phyloP scores from a whole-genome alignment of 345 rosid genomes.

The Eutrema yunnanense region DNA sequence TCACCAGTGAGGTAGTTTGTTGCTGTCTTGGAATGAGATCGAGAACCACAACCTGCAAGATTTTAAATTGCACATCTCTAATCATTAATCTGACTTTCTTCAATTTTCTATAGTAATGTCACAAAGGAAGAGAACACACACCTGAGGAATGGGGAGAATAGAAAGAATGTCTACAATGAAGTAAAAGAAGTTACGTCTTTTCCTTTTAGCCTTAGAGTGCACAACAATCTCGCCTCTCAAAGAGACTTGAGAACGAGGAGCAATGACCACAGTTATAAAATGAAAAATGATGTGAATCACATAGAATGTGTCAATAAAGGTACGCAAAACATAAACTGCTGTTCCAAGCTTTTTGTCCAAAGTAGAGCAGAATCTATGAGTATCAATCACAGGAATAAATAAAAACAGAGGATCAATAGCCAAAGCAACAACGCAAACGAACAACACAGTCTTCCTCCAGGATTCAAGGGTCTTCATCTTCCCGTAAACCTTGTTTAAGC shows the following conservation, averaged over 20 bases:
- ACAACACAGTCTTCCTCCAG: constrained; percentile 5
- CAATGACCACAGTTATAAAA: neutral
- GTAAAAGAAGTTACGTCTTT: neutral
- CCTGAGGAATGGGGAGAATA: constrained; percentile 30
- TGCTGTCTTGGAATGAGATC: neutral
- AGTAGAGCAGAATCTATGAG: neutral
- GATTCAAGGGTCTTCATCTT: neutral
- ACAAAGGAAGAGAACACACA: neutral
- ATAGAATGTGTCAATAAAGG: constrained; percentile 4
- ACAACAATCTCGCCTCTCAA: neutral
- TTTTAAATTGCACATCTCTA: neutral
- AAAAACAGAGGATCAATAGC: constrained; percentile 31
- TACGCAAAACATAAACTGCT: constrained; percentile 18
- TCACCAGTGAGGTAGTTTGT: neutral
- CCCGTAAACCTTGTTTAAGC: neutral
- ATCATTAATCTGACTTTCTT: too few relatives aligned
- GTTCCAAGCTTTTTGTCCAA: constrained; percentile 3
- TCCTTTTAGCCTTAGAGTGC: neutral
- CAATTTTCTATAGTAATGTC: too few relatives aligned
- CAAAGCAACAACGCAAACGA: constrained; percentile 16
- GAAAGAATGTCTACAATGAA: constrained; percentile 3
- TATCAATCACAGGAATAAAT: constrained; percentile 24
- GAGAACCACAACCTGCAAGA: constrained; percentile 22
- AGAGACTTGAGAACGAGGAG: constrained; percentile 4
- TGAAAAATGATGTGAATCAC: constrained; percentile 3